Evolutionary conservation across 164 flowering plant species (phyloP).

Genomic region (Nelumbo lutea): DNA sequence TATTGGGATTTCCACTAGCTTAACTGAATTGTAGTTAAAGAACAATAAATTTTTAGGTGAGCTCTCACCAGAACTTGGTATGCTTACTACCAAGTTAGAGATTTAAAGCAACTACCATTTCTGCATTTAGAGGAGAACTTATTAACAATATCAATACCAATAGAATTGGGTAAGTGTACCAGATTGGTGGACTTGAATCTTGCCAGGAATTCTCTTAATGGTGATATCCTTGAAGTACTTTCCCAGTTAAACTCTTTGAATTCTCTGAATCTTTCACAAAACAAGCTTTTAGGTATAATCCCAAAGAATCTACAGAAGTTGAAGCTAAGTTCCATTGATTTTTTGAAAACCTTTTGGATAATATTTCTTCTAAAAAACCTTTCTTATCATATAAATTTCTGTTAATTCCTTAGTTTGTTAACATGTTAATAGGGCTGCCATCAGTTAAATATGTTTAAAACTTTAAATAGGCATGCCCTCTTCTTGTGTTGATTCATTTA

Average conservation of each 20-base stretch:
- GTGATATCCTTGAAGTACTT: constrained; percentile 51
- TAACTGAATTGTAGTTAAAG: constrained; percentile 50
- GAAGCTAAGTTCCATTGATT: constrained; percentile 74
- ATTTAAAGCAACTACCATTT: constrained; percentile 48
- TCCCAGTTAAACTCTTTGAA: constrained; percentile 59
- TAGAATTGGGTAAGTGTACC: constrained; percentile 50
- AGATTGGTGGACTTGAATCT: constrained; percentile 66
- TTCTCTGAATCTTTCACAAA: constrained; percentile 71
- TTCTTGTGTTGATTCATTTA: too few species aligned
- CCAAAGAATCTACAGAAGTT: constrained; percentile 47
- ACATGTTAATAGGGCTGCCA: too few species aligned
- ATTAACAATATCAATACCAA: constrained; percentile 62
- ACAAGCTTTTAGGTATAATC: constrained; percentile 56
- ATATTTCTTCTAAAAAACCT: too few species aligned
- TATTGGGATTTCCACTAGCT: constrained; percentile 40
- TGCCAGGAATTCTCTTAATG: constrained; percentile 59
- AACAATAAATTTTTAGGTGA: constrained; percentile 72
- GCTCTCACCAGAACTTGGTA: constrained; percentile 61
- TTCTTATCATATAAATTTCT: too few species aligned
- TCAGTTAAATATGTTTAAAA: too few species aligned
- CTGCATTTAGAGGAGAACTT: constrained; percentile 65
- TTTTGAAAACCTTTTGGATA: constrained; percentile 36
- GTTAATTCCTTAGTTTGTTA: too few species aligned
- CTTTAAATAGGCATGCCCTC: too few species aligned
- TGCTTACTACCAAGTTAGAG: constrained; percentile 40